phyloP scores from a whole-genome alignment of 345 rosid species.

The Eucalyptus tenuipes region DNA sequence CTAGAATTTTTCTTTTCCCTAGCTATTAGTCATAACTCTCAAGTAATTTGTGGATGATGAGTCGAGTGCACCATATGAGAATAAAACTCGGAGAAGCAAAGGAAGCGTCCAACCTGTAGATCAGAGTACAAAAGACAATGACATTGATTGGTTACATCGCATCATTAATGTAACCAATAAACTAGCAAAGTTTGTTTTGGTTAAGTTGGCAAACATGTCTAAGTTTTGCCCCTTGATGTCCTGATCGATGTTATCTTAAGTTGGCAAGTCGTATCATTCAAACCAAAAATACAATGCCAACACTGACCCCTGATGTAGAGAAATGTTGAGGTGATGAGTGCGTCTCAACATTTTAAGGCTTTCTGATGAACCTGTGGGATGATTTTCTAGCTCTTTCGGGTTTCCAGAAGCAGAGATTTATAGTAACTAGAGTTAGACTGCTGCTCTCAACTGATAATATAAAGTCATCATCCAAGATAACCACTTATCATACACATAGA shows the following conservation, averaged over 20 bases:
- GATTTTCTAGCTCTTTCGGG: not conserved
- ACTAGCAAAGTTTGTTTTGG: not conserved
- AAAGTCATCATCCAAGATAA: not conserved
- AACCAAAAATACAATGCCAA: not conserved
- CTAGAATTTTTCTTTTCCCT: not conserved
- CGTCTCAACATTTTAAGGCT: not conserved
- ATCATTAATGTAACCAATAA: not conserved
- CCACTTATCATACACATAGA: not conserved
- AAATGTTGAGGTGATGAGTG: not conserved
- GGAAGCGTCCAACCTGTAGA: not conserved
- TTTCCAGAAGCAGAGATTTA: not conserved
- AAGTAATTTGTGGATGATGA: not conserved
- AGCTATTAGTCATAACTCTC: not conserved
- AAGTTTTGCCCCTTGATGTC: not conserved
- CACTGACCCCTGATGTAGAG: not conserved
- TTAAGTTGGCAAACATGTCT: not conserved
- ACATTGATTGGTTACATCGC: not conserved
- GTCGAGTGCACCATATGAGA: not conserved
- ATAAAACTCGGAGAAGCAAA: not conserved
- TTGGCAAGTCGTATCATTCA: not conserved
- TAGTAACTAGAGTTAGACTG: not conserved
- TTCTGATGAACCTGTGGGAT: not conserved
- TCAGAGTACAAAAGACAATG: rapidly evolving
- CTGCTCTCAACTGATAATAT: not conserved
- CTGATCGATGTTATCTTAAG: not conserved